Base-by-base conservation (phyloP, 2,329 filamentous ascomycete genomes). In the Leptographium procerum region DNA sequence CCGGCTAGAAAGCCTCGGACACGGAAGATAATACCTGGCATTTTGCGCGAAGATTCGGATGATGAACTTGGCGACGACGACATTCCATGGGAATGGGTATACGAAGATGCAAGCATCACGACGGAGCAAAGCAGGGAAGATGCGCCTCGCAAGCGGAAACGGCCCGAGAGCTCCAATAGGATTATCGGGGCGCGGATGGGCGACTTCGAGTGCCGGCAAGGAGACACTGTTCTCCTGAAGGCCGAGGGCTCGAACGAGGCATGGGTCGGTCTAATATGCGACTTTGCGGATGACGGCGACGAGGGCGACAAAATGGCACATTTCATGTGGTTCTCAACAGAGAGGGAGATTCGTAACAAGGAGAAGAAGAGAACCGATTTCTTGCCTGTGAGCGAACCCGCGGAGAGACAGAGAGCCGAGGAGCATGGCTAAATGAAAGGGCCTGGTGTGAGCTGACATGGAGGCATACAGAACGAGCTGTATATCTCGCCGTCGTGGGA, bases 311-410 rank as follows among this genome's bases (percentile, higher is more conserved):
- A 90, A 76, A 84, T 86, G 29, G 92, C 88, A 58, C 88, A 87
- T 62, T 94, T 99, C 68, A 86, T 96, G 80, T 99, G 94, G 94
- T 96, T 99, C 69, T 91, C 89, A 0, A 90, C 89, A 0, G 88
- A 95, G 66, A 88, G 87, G 66, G 92, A 97, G 72, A 89, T 96
- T 61, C 83, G 86, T 31, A 94, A 89, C 66, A 87, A 86, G 68
- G 81, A 84, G 59, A 92, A 89, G 73, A 95, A 94, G 73, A 79
- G 90, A 66, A 80, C 76, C 14, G 94, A 99, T 71, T 89, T 83
- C 60, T 71, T 95, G 56, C 82, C 82, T 67, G 84, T 88, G 74
- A 59, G 73, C 65, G 28, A 8, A 36, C 16, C 3, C 16, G 9
- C 50, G n/a, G 11, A 33, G 47, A 8, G 10, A 13, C n/a, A 40